Evolutionary conservation across 2,329 filamentous ascomycete genomes (phyloP).

Genomic region (Iodosphaeria phyllophila): DNA sequence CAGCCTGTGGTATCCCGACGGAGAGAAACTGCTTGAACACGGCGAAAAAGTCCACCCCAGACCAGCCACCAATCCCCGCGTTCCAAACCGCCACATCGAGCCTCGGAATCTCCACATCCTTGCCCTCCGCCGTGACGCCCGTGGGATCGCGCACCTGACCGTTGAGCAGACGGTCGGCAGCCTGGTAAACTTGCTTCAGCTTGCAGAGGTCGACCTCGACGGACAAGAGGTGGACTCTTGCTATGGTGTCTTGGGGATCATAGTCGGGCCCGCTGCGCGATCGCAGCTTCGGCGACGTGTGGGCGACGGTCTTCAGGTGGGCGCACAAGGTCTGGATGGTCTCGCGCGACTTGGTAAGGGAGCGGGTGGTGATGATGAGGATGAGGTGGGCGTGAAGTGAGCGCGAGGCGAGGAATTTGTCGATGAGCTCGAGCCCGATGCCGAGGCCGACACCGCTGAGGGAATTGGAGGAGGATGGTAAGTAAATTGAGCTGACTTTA

Average conservation of each 20-base stretch:
- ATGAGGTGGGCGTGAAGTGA: conserved; percentile 51
- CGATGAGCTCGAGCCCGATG: conserved; percentile 68
- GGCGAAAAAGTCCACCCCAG: conserved; percentile 49
- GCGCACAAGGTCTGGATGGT: conserved; percentile 46
- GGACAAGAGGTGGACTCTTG: conserved; percentile 37
- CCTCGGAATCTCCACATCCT: conserved; percentile 37
- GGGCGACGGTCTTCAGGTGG: conserved; percentile 35
- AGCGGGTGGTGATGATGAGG: conserved; percentile 71
- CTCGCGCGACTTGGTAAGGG: conserved; percentile 50
- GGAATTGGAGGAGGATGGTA: neutral
- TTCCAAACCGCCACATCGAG: conserved; percentile 72
- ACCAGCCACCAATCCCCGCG: conserved; percentile 77
- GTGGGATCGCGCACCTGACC: conserved; percentile 26
- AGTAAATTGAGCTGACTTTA: too few relatives aligned
- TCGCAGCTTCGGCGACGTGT: conserved; percentile 18
- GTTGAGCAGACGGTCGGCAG: conserved; percentile 25
- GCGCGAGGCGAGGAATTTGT: conserved; percentile 64
- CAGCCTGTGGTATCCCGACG: conserved; percentile 41
- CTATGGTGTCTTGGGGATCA: conserved; percentile 22
- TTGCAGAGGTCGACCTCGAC: conserved; percentile 42
- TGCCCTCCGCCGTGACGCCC: conserved; percentile 12
- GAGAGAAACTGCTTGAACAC: conserved; percentile 37
- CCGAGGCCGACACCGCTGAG: conserved; percentile 70
- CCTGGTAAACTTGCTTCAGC: conserved; percentile 27
- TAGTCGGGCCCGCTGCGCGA: conserved; percentile 19